Evolutionary conservation across 805 yeast genomes (phyloP).

Genomic region (Myxozyma mucilagina): DNA sequence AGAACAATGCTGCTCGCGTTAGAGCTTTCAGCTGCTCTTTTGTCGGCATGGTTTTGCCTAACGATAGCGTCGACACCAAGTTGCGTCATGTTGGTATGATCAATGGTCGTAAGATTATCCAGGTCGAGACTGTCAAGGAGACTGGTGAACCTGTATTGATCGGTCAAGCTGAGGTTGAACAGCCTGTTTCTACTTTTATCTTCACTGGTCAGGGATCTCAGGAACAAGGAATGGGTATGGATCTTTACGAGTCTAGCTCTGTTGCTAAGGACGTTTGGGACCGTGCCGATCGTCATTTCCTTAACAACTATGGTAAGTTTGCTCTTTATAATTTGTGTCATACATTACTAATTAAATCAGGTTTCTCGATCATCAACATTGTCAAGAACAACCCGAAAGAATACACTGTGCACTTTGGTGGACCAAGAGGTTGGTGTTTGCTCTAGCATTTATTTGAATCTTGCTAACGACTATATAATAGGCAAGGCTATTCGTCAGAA

Average conservation of each 20-base stretch:
- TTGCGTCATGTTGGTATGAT: conserved; percentile 98
- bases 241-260: conserved; percentile 81
- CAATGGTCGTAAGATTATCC: conserved; percentile 95
- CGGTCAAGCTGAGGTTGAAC: conserved; percentile 99
- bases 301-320: conserved; percentile 61
- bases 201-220: conserved; percentile 99
- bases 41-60: conserved; percentile 97
- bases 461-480: not conserved
- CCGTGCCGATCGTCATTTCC: conserved; percentile 91
- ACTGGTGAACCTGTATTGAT: conserved; percentile 73
- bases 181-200: conserved; percentile 93
- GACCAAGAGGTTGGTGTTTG: conserved; percentile 73
- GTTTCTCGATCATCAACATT: conserved; percentile 94
- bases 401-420: conserved; percentile 95
- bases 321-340: too few relatives aligned
- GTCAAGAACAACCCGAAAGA: conserved; percentile 95
- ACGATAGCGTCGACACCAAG: conserved; percentile 80
- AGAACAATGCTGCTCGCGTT: conserved; percentile 92
- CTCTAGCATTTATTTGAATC: not conserved
- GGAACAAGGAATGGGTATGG: conserved; percentile 99
- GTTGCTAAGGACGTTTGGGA: conserved; percentile 98
- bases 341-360: conserved; percentile 42
- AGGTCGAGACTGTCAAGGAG: conserved; percentile 82
- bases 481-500: conserved; percentile 84
- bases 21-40: conserved; percentile 89